A percentile compares a stretch with the other conserved stretches of the same genome.
Conservation (phyloP, 2,329 filamentous ascomycete genomes). For the Colletotrichum eremochloae region DNA sequence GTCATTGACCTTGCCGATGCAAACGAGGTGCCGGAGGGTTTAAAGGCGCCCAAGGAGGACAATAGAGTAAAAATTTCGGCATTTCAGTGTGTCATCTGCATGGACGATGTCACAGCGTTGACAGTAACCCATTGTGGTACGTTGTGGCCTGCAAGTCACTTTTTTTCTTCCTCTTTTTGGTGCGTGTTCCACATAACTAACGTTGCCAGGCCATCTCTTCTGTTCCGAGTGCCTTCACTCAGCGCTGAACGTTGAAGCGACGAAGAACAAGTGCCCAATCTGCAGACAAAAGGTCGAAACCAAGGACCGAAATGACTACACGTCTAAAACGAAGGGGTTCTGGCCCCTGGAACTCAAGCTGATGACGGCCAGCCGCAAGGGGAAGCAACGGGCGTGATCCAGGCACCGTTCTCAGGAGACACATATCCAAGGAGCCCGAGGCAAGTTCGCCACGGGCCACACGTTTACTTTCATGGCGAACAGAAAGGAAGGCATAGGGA, state of each 20-base stretch:
- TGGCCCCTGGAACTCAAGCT: slow-evolving; percentile 74
- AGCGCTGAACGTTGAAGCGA: slow-evolving; percentile 68
- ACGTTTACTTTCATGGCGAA: slow-evolving; percentile 12
- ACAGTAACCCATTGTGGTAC: slow-evolving; percentile 77
- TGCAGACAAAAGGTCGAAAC: slow-evolving; percentile 71
- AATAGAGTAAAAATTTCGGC: slow-evolving; percentile 65
- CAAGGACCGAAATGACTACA: slow-evolving; percentile 57
- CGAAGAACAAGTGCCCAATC: slow-evolving; percentile 73
- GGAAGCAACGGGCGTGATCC: slow-evolving; percentile 53
- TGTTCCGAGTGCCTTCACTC: slow-evolving; percentile 73
- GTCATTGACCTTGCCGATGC: slow-evolving; percentile 59
- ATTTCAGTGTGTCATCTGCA: slow-evolving; percentile 77
- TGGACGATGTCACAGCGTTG: slow-evolving; percentile 70
- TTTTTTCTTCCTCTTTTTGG: too few species aligned
- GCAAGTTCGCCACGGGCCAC: background rate
- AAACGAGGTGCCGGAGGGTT: slow-evolving; percentile 58
- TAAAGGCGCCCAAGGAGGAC: slow-evolving; percentile 61
- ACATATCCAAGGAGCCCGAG: background rate
- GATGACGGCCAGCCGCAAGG: slow-evolving; percentile 68
- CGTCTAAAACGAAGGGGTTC: slow-evolving; percentile 63
- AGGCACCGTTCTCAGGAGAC: background rate
- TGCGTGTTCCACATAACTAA: background rate
- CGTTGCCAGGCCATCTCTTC: slow-evolving; percentile 70
- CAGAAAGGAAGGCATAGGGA: background rate
- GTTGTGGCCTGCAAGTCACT: slow-evolving; percentile 47